Conservation (phyloP, 345 rosid species). For the Carallia brachiata region DNA sequence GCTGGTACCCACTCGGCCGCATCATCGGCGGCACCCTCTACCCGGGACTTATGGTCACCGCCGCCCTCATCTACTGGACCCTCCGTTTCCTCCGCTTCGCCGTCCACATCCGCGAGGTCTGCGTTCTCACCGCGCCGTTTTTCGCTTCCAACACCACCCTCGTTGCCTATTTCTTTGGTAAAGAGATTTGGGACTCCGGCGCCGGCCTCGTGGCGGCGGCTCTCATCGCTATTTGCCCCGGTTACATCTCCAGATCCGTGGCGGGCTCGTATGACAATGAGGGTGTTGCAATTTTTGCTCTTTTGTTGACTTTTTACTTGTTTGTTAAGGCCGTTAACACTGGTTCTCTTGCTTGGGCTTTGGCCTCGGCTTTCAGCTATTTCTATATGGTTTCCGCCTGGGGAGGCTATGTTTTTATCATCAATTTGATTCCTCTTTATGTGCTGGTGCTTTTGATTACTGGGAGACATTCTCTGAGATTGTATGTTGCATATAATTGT, state of each 20-base stretch:
- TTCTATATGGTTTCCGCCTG: constrained; percentile 99
- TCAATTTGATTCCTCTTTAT: constrained; percentile 90
- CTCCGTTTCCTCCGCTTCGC: constrained; percentile 68
- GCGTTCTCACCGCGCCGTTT: constrained; percentile 93
- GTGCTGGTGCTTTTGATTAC: constrained; percentile 88
- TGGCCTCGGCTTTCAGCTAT: constrained; percentile 94
- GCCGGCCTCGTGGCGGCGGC: constrained; percentile 96
- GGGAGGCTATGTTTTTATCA: constrained; percentile 99
- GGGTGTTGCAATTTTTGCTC: constrained; percentile 90
- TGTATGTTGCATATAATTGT: constrained; percentile 87
- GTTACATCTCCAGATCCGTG: constrained; percentile 90
- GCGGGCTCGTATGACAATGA: constrained; percentile 98
- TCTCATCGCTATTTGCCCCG: constrained; percentile 91
- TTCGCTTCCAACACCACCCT: constrained; percentile 93
- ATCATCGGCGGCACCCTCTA: constrained; percentile 96
- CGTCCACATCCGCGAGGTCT: constrained; percentile 95
- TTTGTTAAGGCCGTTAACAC: constrained; percentile 93
- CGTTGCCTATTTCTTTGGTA: constrained; percentile 94
- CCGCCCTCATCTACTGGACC: constrained; percentile 72
- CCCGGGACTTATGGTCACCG: constrained; percentile 94
- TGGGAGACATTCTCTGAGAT: constrained; percentile 91
- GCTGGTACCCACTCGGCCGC: constrained; percentile 98
- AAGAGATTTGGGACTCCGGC: constrained; percentile 96
- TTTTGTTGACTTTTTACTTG: constrained; percentile 81
- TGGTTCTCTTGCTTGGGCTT: constrained; percentile 84